A percentile compares a stretch with the other conserved stretches of the same genome.
Conservation (phyloP, 768 basidiomycete species). For the Phaffia tasmanica region DNA sequence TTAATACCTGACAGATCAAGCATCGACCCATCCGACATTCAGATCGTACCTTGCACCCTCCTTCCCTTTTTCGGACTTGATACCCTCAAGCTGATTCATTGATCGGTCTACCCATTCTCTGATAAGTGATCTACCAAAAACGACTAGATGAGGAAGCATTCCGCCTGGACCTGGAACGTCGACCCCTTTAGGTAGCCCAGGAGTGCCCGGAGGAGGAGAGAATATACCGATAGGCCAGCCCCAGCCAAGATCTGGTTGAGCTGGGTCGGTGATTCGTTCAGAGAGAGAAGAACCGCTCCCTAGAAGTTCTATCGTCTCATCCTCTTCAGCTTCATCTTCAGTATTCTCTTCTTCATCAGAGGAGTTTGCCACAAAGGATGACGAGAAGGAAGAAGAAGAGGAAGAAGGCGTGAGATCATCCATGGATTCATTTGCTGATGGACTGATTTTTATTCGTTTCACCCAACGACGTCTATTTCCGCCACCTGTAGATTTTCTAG, state of each 20-base stretch:
- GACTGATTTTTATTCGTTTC: no score
- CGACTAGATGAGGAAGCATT: conserved; percentile 25
- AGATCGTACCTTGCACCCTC: no score
- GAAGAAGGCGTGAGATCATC: not conserved
- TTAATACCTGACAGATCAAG: no score
- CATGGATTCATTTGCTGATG: no score
- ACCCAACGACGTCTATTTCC: not conserved
- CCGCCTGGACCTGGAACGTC: conserved; percentile 4
- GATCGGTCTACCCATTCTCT: conserved; percentile 17
- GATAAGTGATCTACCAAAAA: conserved; percentile 20
- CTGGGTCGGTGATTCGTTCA: not conserved
- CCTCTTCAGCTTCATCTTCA: not conserved
- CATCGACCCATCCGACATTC: no score
- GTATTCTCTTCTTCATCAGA: not conserved
- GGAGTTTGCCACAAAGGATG: not conserved
- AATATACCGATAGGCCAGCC: not conserved
- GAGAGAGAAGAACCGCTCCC: conserved; percentile 19
- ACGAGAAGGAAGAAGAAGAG: not conserved
- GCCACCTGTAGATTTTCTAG: conserved; percentile 2
- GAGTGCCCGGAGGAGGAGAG: not conserved
- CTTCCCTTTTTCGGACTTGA: no score
- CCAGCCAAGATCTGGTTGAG: conserved; percentile 1
- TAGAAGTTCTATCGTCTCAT: conserved; percentile 1
- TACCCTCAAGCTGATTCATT: no score
- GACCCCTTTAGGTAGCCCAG: not conserved